These are phyloP conservation scores for Eremochloa ophiuroides DNA, from an alignment of 176 grass and related monocot species.

Conservation along the genomic window DNA sequence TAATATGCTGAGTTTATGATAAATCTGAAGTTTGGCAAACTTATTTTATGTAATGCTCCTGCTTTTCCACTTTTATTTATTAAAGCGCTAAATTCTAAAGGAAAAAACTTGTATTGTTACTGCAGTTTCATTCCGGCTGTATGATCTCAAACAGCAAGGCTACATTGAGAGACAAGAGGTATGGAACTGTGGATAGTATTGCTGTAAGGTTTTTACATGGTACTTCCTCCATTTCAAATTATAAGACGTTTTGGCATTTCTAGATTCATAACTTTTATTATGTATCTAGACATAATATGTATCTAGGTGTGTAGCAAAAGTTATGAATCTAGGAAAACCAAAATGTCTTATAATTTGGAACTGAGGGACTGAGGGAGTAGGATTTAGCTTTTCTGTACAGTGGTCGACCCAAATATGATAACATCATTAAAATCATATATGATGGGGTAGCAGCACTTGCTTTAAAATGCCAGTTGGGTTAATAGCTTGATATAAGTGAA, in stretches of 20 bases:
- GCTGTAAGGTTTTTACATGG: constrained; percentile 5
- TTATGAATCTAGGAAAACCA: no score
- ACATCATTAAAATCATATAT: neutral
- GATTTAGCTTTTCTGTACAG: neutral
- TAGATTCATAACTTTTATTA: no score
- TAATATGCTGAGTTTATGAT: neutral
- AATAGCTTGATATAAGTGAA: neutral
- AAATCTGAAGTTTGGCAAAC: neutral
- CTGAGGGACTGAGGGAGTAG: no score
- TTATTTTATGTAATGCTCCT: neutral
- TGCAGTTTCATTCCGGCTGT: constrained; percentile 92
- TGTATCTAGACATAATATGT: no score
- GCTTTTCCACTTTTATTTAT: neutral
- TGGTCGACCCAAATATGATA: neutral
- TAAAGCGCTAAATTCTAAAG: neutral
- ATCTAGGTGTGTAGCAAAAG: no score
- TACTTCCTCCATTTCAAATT: no score
- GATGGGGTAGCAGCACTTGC: neutral
- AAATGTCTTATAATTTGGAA: no score
- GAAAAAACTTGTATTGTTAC: neutral
- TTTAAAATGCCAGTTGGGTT: neutral
- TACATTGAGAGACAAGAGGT: constrained; percentile 96
- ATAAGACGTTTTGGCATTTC: no score
- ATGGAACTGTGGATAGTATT: constrained; percentile 3
- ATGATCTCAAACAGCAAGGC: constrained; percentile 97